Base-by-base conservation (phyloP, 2,329 filamentous ascomycete genomes). In the Pseudogymnoascus sp. region DNA sequence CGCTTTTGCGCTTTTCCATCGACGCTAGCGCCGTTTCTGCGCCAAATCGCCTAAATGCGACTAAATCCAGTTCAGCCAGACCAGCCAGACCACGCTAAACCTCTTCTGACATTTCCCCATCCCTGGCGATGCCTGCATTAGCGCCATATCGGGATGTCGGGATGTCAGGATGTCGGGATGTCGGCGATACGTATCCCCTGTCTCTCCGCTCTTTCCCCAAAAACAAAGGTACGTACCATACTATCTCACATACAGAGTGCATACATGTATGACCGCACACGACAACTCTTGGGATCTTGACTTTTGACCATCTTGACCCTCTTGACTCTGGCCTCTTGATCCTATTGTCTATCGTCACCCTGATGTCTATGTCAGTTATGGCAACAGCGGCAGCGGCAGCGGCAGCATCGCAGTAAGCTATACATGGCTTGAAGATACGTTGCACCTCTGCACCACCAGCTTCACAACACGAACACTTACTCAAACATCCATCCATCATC, bases 1-100 rank as follows among this genome's bases (percentile, higher is more conserved):
- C 50, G 50, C 50, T 57, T 57, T 57, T 57, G 50, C 50, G 28
- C 28, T 57, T 57, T 57, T 57, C 50, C 50, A 57, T 57, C 50
- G 50, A 2, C 50, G 50, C 28, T 57, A 57, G 28, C 50, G 50
- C 28, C 26, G 8, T 57, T 57, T 57, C 50, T 57, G 50, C 50
- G 50, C 28, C 50, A 57, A 57, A 35, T 57, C 50, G 50, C n/a
- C 50, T 35, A 57, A 33, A 57, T 57, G n/a, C n/a, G 50, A 57
- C 28, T 9, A 57, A 57, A 57, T 7, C 28, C 11, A 13, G 28
- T 17, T 33, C 11, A 19, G 47, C 7, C 6, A 10, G 15, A 10
- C 10, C 3, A 19, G 47, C 7, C 17, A 4, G 17, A 15, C n/a
- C 2, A 35, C 28, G 50, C 50, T 57, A 57, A 57, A 57, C 50